These are phyloP conservation scores for Metarhizium robertsii DNA, from an alignment of 2,329 filamentous ascomycete species.

Conservation along the genomic window DNA sequence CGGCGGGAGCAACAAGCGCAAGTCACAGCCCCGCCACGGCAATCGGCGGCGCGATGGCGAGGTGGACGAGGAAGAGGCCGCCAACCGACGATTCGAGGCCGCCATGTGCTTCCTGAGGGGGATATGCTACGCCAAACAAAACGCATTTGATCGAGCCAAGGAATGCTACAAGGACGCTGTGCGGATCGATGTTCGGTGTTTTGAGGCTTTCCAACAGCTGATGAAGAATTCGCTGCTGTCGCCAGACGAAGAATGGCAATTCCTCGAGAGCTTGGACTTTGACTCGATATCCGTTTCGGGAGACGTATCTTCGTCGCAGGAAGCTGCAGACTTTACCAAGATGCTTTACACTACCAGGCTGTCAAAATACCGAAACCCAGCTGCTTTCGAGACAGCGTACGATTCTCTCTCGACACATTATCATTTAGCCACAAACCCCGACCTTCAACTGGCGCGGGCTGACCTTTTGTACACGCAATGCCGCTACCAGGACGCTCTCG, in stretches of 20 bases:
- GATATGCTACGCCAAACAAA: constrained; percentile 92
- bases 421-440: constrained; percentile 74
- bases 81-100: constrained; percentile 79
- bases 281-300: constrained; percentile 63
- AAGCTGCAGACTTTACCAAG: constrained; percentile 87
- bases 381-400: constrained; percentile 73
- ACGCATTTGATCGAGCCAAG: constrained; percentile 92
- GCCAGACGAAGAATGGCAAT: constrained; percentile 82
- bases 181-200: constrained; percentile 93
- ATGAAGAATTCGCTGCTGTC: constrained; percentile 93
- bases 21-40: constrained; percentile 24
- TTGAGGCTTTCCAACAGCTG: constrained; percentile 94
- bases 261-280: constrained; percentile 83
- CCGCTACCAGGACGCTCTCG: constrained; percentile 78
- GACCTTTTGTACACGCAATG: constrained; percentile 93
- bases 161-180: constrained; percentile 98
- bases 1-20: constrained; percentile 28
- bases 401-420: constrained; percentile 93
- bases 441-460: constrained; percentile 81
- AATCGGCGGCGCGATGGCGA: constrained; percentile 24
- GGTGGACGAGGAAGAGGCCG: constrained; percentile 54
- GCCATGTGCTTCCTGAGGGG: constrained; percentile 95
- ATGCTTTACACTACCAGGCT: constrained; percentile 94
- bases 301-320: constrained; percentile 61
- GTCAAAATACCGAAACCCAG: constrained; percentile 87